Evolutionary conservation across 1,284 basidiomycete genomes (phyloP), one percentile per base, ranked within the genome.

Genomic region (Cutaneotrichosporon curvatum): DNA sequence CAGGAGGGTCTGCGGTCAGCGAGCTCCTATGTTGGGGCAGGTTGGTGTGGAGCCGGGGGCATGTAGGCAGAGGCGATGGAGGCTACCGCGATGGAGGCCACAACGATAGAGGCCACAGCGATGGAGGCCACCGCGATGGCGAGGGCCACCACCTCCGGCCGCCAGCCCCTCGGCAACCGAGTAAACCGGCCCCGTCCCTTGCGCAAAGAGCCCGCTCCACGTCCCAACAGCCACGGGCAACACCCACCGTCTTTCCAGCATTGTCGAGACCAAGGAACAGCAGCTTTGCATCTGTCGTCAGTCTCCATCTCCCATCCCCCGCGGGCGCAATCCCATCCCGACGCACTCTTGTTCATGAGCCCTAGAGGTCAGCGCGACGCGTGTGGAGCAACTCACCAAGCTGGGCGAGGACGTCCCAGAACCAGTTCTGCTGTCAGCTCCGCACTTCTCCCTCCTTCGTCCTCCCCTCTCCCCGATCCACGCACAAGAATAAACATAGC

Each of bases 261-360:
- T 97, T 97, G 72, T 96, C 95, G 45, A 98, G 81, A 63, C 95
- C 95, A 47, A 97, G 81, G 82, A 99, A 99, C 58, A 99, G 81
- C 72, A 99, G 96, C 81, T 98, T 98, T 60, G 94, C 94, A 68
- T 65, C 70, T 71, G 48, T 12, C 16, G 16, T 23, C 23, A 33
- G 30, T 25, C 15, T 15, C 32, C 12, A 7, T 28, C 8, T 7
- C 7, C 25, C 12, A 28, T 28, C 25, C 25, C 25, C 32, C 15
- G n/a, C n/a, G n/a, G n/a, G n/a, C n/a, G n/a, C n/a, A n/a, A n/a
- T 34, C 32, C 14, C 14, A 5, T 6, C 14, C 32, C 8, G 9
- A 61, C 67, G 34, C 53, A 67, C 95, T 96, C 83, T 97, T 97
- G 81, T 96, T 90, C 74, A 89, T 74, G 66, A 98, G 80, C 61